Percentiles rank a stretch among this genome's conserved stretches.
phyloP scores from a whole-genome alignment of 805 yeast genomes.

The Metschnikowia koreensis region DNA sequence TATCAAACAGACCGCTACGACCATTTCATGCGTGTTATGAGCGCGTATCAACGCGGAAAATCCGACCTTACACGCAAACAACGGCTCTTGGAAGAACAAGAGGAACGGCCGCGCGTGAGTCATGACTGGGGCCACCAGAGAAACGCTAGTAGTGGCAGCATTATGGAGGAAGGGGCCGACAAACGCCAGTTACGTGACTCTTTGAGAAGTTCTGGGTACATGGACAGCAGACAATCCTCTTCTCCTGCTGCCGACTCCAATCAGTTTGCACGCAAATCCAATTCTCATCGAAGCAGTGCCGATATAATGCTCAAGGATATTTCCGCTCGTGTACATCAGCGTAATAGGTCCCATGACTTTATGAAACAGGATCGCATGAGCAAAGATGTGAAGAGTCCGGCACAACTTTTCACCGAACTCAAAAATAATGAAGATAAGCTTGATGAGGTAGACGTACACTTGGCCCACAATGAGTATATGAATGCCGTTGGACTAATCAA shows the following conservation, averaged over 20 bases:
- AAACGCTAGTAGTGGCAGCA: slow-evolving; percentile 9
- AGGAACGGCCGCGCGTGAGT: slow-evolving; percentile 4
- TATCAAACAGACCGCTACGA: slow-evolving; percentile 61
- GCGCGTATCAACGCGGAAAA: slow-evolving; percentile 59
- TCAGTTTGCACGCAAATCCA: slow-evolving; percentile 9
- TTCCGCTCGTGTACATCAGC: slow-evolving; percentile 59
- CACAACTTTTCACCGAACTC: slow-evolving; percentile 43
- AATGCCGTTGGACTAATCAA: slow-evolving; percentile 43
- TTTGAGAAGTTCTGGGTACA: slow-evolving; percentile 51
- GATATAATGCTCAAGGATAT: slow-evolving; percentile 54
- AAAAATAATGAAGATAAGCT: slow-evolving; percentile 57
- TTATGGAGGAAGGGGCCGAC: slow-evolving; percentile 30
- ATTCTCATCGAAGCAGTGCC: slow-evolving; percentile 29
- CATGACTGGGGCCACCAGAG: slow-evolving; percentile 12
- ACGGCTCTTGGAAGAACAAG: slow-evolving; percentile 23
- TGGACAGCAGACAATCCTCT: slow-evolving; percentile 24
- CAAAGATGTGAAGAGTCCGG: slow-evolving; percentile 10
- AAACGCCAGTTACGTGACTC: slow-evolving; percentile 40
- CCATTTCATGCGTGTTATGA: slow-evolving; percentile 53
- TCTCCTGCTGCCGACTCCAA: slow-evolving; percentile 11
- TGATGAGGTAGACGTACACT: slow-evolving; percentile 66
- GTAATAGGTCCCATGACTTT: slow-evolving; percentile 53
- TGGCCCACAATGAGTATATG: slow-evolving; percentile 58
- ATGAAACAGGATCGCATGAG: slow-evolving; percentile 15
- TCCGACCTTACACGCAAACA: slow-evolving; percentile 44